Conservation (phyloP, 140 eudicot genomes). For the Ambrosia hybrid region DNA sequence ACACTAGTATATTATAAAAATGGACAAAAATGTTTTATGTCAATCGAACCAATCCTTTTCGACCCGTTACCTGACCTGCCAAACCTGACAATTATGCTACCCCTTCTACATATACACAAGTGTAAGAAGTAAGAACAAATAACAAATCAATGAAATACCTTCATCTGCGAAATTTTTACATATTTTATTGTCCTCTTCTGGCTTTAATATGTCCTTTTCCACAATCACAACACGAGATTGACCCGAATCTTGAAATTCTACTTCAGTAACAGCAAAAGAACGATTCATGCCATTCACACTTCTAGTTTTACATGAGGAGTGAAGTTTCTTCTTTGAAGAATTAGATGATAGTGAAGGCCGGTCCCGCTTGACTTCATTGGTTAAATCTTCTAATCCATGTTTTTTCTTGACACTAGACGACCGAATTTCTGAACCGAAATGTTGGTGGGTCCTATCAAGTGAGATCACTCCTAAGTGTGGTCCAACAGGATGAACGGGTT, state of each 20-base stretch:
- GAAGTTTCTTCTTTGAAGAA: slow-evolving; percentile 50
- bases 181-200: slow-evolving; percentile 34
- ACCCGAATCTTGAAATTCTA: slow-evolving; percentile 46
- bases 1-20: no score
- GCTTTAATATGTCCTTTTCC: slow-evolving; percentile 40
- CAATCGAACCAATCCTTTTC: background rate
- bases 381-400: slow-evolving; percentile 41
- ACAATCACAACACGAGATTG: slow-evolving; percentile 35
- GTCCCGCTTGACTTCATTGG: slow-evolving; percentile 34
- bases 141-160: slow-evolving; percentile 44
- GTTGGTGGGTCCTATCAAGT: slow-evolving; percentile 36
- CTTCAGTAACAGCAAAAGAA: slow-evolving; percentile 44
- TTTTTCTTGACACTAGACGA: slow-evolving; percentile 46
- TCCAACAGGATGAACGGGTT: slow-evolving; percentile 37
- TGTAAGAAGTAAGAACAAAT: background rate
- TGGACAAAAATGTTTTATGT: background rate
- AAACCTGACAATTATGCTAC: no score
- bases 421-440: slow-evolving; percentile 18
- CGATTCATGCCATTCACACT: slow-evolving; percentile 26
- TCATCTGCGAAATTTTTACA: slow-evolving; percentile 36
- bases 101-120: background rate
- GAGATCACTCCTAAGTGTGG: slow-evolving; percentile 33
- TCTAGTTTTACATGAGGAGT: slow-evolving; percentile 35
- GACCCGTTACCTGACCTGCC: background rate
- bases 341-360: slow-evolving; percentile 40